These are phyloP conservation scores for Ogataea corticis DNA, from an alignment of 805 yeast genomes.

Conservation along the genomic window DNA sequence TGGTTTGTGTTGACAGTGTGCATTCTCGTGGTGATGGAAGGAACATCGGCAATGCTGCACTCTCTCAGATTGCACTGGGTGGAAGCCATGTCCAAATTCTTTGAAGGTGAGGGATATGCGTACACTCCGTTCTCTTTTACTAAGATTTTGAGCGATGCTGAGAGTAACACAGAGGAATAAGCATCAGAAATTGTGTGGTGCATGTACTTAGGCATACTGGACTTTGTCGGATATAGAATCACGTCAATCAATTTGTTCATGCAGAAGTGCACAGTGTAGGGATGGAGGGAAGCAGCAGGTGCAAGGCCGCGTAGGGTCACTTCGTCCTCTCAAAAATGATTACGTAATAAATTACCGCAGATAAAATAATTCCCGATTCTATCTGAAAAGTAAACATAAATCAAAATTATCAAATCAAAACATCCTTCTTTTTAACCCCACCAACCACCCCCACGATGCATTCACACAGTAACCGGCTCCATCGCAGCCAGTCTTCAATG, in stretches of 20 bases:
- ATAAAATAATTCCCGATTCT: no score
- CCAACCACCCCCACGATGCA: no score
- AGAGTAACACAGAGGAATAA: neutral
- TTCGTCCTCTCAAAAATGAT: no score
- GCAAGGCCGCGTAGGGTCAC: no score
- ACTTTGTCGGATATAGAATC: constrained; percentile 1
- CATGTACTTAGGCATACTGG: no score
- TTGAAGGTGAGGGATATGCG: constrained; percentile 72
- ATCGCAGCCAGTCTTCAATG: constrained; percentile 1
- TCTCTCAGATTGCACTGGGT: constrained; percentile 80
- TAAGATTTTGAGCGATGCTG: constrained; percentile 23
- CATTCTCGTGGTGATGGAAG: constrained; percentile 76
- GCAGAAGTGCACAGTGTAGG: no score
- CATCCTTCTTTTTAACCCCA: no score
- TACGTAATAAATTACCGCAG: no score
- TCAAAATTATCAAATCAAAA: no score
- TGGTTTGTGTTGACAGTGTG: constrained; percentile 74
- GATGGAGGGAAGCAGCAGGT: no score
- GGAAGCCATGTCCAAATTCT: constrained; percentile 78
- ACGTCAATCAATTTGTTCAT: neutral
- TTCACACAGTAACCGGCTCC: no score
- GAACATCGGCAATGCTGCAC: constrained; percentile 83
- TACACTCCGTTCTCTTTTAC: constrained; percentile 64
- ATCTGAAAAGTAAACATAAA: constrained; percentile 2
- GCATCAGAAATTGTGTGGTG: no score